Percentiles rank a stretch among this genome's conserved stretches.
phyloP scores from a whole-genome alignment of 352 stramenopile species.

The Aphanomyces cochlioides region DNA sequence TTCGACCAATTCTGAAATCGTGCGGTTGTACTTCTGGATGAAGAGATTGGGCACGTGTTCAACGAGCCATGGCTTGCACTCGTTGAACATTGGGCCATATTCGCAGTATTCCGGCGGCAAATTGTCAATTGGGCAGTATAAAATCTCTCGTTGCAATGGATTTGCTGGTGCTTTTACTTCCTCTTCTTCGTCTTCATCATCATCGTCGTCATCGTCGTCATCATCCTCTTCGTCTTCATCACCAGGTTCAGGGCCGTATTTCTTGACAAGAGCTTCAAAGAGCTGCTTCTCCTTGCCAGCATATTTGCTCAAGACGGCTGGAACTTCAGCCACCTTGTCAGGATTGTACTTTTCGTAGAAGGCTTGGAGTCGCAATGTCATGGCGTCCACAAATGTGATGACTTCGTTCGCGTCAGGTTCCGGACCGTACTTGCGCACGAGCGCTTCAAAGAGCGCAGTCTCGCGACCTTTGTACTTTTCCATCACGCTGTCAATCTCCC shows the following conservation, averaged over 20 bases:
- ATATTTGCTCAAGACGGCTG: conserved; percentile 65
- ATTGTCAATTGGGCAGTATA: conserved; percentile 82
- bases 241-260: conserved; percentile 76
- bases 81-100: conserved; percentile 79
- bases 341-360: conserved; percentile 86
- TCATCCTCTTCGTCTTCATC: conserved; percentile 69
- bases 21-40: conserved; percentile 83
- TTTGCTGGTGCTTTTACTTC: conserved; percentile 42
- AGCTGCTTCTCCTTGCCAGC: conserved; percentile 76
- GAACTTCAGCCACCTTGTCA: conserved; percentile 67
- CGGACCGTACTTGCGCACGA: conserved; percentile 80
- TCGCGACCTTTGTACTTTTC: conserved; percentile 79
- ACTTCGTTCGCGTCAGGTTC: conserved; percentile 42
- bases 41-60: conserved; percentile 68
- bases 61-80: conserved; percentile 77
- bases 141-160: conserved; percentile 35
- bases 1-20: conserved; percentile 66
- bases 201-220: conserved; percentile 43
- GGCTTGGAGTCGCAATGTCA: conserved; percentile 47
- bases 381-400: conserved; percentile 33
- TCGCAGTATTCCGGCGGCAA: conserved; percentile 83
- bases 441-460: conserved; percentile 59
- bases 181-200: conserved; percentile 45
- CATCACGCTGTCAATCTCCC: conserved; percentile 77
- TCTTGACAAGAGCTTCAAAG: conserved; percentile 78